Base-by-base conservation (phyloP, 805 yeast genomes). In the Myxozyma sirexii region DNA sequence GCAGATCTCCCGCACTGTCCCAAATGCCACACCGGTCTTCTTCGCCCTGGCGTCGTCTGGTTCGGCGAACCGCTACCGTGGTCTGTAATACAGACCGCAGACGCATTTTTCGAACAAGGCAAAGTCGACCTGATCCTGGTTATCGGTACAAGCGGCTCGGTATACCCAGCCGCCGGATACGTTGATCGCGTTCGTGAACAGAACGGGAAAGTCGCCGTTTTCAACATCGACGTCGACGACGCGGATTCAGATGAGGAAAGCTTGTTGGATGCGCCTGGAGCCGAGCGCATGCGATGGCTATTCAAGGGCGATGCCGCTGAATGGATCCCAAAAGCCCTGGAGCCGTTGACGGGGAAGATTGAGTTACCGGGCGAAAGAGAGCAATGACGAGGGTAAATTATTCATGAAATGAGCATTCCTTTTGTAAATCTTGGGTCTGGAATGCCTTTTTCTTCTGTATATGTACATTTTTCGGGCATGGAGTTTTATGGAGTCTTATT, bases 31-130 rank as follows among this genome's bases (percentile, higher is more conserved):
- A 79, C 77, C 3, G 86, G 85, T 0, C 70, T 87, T 12, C 74
- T 91, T 59, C 77, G 97, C 23, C 97, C 97, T 0, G 96, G 94
- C 0, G 96, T 91, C 2, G 92, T 90, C 4, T 91, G 97, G 97
- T 90, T 87, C 74, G 97, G 97, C n/a, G 97, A 91, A 72, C 80
- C 90, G 15, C 75, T 91, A 46, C 90, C 96, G 0, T 72, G 88
- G 56, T 74, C 74, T 49, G 80, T 79, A 12, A 80, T 91, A 58
- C 85, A 84, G 61, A 75, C 75, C 44, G 90, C 89, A 4, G 97
- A 90, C 73, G 83, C 81, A 45, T 90, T 88, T 67, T 78, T 90
- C 4, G 80, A 82, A 64, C 68, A 76, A 10, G 76, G 76, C 26
- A 75, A 75, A 38, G 85, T 88, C 23, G 97, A 90, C 68, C 74